These are phyloP conservation scores for Neurospora sp. DNA, from an alignment of 495 filamentous ascomycete genomes.

Conservation along the genomic window DNA sequence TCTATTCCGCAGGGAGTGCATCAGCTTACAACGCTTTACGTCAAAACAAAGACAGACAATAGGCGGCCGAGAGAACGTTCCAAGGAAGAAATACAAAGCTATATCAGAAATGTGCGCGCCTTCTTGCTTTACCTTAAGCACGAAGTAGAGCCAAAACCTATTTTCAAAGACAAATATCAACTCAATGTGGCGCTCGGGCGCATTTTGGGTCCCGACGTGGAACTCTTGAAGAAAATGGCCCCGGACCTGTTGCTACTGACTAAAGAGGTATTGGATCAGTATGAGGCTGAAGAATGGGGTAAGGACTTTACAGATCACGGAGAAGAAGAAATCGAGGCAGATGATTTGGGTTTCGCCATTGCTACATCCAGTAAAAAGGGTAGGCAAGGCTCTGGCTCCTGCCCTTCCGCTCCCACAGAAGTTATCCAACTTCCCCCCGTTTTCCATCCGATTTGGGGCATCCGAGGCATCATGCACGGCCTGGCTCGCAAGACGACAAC, in stretches of 20 bases:
- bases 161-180: neutral
- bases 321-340: neutral
- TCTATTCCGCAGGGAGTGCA: neutral
- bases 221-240: neutral
- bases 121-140: neutral
- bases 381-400: neutral
- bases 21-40: neutral
- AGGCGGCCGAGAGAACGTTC: neutral
- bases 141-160: neutral
- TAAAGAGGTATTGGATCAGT: neutral
- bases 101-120: neutral
- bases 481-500: slow-evolving; percentile 10
- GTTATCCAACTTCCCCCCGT: slow-evolving; percentile 9
- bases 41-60: neutral
- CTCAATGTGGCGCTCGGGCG: neutral
- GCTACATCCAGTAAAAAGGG: neutral
- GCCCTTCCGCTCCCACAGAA: neutral
- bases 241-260: neutral
- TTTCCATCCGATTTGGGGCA: slow-evolving; percentile 22
- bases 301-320: neutral
- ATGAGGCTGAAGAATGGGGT: neutral
- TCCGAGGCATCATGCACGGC: slow-evolving; percentile 32
- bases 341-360: neutral
- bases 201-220: neutral
- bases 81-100: neutral